A percentile compares a stretch with the other conserved stretches of the same genome.
Evolutionary conservation across 257 asterid species (phyloP).

Genomic region (Thymus quinquecostatus): DNA sequence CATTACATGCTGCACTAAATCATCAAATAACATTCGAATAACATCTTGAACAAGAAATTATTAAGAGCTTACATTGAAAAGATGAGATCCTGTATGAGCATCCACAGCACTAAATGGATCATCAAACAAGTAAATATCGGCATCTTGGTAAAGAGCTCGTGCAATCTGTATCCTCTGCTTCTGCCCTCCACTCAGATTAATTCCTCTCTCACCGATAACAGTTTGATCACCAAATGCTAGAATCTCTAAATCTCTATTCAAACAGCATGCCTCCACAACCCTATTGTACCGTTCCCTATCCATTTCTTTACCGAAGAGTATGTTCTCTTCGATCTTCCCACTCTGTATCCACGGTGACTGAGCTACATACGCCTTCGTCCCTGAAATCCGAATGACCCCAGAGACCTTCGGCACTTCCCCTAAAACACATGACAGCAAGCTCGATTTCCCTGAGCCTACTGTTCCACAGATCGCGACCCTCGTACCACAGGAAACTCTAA

Average conservation of each 20-base stretch:
- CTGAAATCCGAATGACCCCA: slow-evolving; percentile 55
- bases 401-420: slow-evolving; percentile 81
- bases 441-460: slow-evolving; percentile 91
- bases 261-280: slow-evolving; percentile 71
- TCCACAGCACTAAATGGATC: slow-evolving; percentile 27
- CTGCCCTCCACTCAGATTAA: slow-evolving; percentile 90
- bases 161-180: slow-evolving; percentile 91
- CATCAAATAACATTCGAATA: neutral
- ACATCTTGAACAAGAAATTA: neutral
- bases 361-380: slow-evolving; percentile 75
- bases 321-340: slow-evolving; percentile 55
- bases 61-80: neutral
- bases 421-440: slow-evolving; percentile 73
- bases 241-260: slow-evolving; percentile 77
- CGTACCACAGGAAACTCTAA: slow-evolving; percentile 64
- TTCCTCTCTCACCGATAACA: slow-evolving; percentile 86
- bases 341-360: slow-evolving; percentile 92
- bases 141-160: slow-evolving; percentile 82
- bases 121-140: slow-evolving; percentile 38
- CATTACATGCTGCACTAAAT: no score
- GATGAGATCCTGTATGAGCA: slow-evolving; percentile 20
- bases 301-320: slow-evolving; percentile 67
- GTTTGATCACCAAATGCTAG: slow-evolving; percentile 83
- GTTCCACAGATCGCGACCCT: slow-evolving; percentile 92
- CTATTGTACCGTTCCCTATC: slow-evolving; percentile 54